Evolutionary conservation across 2,329 filamentous ascomycete genomes (phyloP).

Genomic region (Alternaria burnsii): DNA sequence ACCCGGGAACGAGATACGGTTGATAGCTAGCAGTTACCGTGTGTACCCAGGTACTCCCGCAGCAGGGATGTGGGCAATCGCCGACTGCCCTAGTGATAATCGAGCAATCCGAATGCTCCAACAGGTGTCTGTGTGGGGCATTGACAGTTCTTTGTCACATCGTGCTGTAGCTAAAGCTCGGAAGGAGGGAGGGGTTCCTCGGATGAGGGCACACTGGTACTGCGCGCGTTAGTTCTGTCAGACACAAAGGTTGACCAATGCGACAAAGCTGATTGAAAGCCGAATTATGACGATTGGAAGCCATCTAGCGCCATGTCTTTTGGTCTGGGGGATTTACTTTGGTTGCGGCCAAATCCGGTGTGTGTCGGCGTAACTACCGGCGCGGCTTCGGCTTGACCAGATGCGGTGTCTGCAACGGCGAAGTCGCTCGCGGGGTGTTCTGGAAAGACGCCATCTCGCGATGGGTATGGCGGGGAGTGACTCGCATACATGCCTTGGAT

Average conservation of each 20-base stretch:
- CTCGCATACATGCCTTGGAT: conserved; percentile 1
- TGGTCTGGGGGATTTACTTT: conserved; percentile 26
- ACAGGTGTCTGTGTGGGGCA: conserved; percentile 29
- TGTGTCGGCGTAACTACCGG: conserved; percentile 28
- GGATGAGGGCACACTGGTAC: conserved; percentile 17
- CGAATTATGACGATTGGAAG: conserved; percentile 29
- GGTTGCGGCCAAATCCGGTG: conserved; percentile 22
- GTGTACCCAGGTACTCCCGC: conserved; percentile 29
- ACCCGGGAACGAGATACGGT: conserved; percentile 32
- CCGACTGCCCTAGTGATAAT: conserved; percentile 26
- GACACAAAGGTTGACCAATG: conserved; percentile 36
- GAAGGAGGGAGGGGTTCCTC: conserved; percentile 30
- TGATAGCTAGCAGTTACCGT: conserved; percentile 29
- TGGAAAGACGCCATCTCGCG: conserved; percentile 5
- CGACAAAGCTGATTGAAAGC: conserved; percentile 23
- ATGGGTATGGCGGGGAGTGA: background rate
- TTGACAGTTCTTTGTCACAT: conserved; percentile 14
- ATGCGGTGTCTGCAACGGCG: conserved; percentile 33
- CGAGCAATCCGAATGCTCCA: conserved; percentile 27
- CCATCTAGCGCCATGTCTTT: conserved; percentile 17
- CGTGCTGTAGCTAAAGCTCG: conserved; percentile 22
- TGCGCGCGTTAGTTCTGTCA: conserved; percentile 23
- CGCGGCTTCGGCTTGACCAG: conserved; percentile 23
- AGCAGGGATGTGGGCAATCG: conserved; percentile 24
- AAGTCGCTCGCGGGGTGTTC: conserved; percentile 5